A percentile compares a stretch with the other conserved stretches of the same genome.
Evolutionary conservation across 495 filamentous ascomycete genomes (phyloP).

Genomic region (Penicillium argentinense): DNA sequence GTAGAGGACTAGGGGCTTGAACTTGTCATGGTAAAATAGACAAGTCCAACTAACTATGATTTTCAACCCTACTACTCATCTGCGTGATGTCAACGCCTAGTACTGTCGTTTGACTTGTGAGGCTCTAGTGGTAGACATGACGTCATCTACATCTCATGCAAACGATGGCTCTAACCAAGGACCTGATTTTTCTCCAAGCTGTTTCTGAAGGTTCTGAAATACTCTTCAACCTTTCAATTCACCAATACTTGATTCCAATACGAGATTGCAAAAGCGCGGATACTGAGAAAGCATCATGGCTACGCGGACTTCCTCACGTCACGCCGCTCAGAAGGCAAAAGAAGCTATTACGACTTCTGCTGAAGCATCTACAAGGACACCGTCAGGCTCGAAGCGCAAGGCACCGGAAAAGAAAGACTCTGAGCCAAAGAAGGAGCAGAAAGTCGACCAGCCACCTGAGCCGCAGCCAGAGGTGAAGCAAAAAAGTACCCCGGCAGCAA

Average conservation of each 20-base stretch:
- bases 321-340: conserved; percentile 47
- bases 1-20: too few species aligned
- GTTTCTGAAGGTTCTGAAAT: too few species aligned
- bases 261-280: not conserved
- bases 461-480: conserved; percentile 39
- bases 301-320: conserved; percentile 41
- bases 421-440: conserved; percentile 35
- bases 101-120: too few species aligned
- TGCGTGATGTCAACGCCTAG: conserved; percentile 20
- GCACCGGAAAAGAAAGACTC: conserved; percentile 23
- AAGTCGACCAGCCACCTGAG: conserved; percentile 18
- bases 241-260: not conserved
- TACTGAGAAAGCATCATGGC: conserved; percentile 26
- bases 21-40: too few species aligned
- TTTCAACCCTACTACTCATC: too few species aligned
- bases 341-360: conserved; percentile 36
- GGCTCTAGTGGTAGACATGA: too few species aligned
- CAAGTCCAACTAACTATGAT: too few species aligned
- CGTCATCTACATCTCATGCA: conserved; percentile 25
- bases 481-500: not conserved
- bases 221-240: too few species aligned
- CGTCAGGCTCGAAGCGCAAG: conserved; percentile 39
- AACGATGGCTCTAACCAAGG: not conserved
- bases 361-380: conserved; percentile 22
- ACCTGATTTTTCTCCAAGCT: not conserved